Conservation (phyloP, 768 basidiomycete genomes). For the Suillus hirtellus region DNA sequence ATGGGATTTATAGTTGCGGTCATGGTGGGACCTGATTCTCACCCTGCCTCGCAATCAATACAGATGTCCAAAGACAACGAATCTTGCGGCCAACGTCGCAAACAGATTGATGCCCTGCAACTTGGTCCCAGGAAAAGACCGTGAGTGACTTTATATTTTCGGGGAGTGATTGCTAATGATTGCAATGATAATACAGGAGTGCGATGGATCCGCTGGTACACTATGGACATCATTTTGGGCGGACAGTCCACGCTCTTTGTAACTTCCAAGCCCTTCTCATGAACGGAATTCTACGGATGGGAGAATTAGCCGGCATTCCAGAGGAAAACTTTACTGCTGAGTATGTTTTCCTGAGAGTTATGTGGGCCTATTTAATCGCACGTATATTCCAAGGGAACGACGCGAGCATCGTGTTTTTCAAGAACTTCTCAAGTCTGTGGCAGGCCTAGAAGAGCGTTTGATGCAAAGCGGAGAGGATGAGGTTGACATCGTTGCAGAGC, state of each 20-base stretch:
- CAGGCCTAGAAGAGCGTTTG: constrained; percentile 18
- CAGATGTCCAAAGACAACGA: background rate
- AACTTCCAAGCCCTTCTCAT: too few species aligned
- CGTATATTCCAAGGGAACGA: constrained; percentile 15
- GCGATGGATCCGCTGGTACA: constrained; percentile 5
- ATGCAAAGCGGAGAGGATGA: constrained; percentile 18
- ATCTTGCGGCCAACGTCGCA: constrained; percentile 5
- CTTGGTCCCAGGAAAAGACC: constrained; percentile 18
- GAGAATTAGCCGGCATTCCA: too few species aligned
- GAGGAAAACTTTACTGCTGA: constrained; percentile 5
- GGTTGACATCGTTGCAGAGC: constrained; percentile 16
- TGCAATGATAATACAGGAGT: constrained; percentile 5
- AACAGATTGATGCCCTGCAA: constrained; percentile 21
- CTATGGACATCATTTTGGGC: too few species aligned
- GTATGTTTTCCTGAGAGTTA: background rate
- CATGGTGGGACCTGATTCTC: background rate
- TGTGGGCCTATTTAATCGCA: background rate
- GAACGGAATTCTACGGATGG: too few species aligned
- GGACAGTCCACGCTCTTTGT: too few species aligned
- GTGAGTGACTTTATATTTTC: background rate
- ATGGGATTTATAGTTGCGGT: too few species aligned
- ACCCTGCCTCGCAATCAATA: background rate
- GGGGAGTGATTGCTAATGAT: background rate
- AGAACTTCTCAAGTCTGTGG: constrained; percentile 16
- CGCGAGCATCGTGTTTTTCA: constrained; percentile 18